Base-by-base conservation (phyloP, 148 eudicot genomes). In the Fagopyrum homotropicum region DNA sequence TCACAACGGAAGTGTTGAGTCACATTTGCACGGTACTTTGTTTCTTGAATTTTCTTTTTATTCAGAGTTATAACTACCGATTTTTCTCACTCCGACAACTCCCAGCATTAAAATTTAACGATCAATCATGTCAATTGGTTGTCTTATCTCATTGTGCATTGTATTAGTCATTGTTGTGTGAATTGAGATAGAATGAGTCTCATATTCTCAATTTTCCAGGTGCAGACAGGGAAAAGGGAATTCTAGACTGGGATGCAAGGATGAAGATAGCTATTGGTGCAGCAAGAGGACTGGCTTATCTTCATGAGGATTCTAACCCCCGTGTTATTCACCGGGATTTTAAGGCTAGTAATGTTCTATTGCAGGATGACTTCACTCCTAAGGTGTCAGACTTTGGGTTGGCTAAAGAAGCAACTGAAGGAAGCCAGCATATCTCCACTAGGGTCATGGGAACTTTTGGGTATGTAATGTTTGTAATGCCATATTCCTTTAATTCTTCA, bases 1-100 rank as follows among this genome's bases (percentile, higher is more conserved):
- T 72, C 83, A 81, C 76, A 96, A 92, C 76, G 98, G 99, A 84
- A 96, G 97, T 77, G 98, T 96, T 55, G 99, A 96, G 84, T 95
- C 98, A 46, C 98, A 95, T 79, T 49, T 72, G 26, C 74, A 72
- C 17, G 74, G 74, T 72, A 72, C 17, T 6, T 44, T 15, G 16
- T 12, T 71, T 16, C 30, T 69, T 40, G 46, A 69, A 4, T 40
- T 43, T 43, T 12, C 17, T 30, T 66, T 66, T 66, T 43, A 11
- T 14, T 12, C 15, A 26, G 44, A 64, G 40, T 35, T 7, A 68
- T 68, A 44, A 35, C 5, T 68, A 44, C 8, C 6, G 47, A 68
- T 35, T 40, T 30, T 57, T n/a, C 19, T n/a, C 59, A 57, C 11
- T 17, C 63, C 22, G 9, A 57, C 63, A 7, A 49, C 30, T 17